These are phyloP conservation scores for Voacanga thouarsii DNA, from an alignment of 257 asterid species.

Conservation along the genomic window DNA sequence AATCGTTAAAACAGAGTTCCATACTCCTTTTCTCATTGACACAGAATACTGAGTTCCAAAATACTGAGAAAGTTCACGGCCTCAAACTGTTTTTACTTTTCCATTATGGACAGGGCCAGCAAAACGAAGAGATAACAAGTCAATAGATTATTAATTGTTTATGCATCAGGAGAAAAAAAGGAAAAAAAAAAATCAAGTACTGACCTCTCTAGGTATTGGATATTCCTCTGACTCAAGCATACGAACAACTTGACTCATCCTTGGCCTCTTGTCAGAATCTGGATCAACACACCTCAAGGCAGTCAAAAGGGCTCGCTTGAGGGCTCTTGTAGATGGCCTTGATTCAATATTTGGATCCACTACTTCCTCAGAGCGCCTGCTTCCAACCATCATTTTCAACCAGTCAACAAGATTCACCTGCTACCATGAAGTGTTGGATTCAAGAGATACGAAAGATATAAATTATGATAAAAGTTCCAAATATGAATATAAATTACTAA, in stretches of 20 bases:
- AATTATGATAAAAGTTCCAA: not conserved
- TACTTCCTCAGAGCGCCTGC: constrained; percentile 90
- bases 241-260: constrained; percentile 93
- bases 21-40: no score
- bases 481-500: not conserved
- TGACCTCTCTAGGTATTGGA: constrained; percentile 92
- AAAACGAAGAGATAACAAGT: not conserved
- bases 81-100: not conserved
- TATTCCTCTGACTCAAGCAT: constrained; percentile 99
- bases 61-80: no score
- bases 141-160: not conserved
- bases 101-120: not conserved
- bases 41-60: no score
- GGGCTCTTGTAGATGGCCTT: constrained; percentile 87
- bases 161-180: not conserved
- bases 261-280: constrained; percentile 94
- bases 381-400: constrained; percentile 98
- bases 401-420: constrained; percentile 98
- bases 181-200: constrained; percentile 6
- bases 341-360: constrained; percentile 82
- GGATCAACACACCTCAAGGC: constrained; percentile 99
- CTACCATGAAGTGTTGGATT: constrained; percentile 5
- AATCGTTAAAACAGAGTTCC: no score
- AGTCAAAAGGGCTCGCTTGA: constrained; percentile 86
- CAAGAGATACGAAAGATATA: not conserved